Evolutionary conservation across 495 filamentous ascomycete genomes (phyloP), one percentile per base, ranked within the genome.

Genomic region (Penicillium paradoxum): DNA sequence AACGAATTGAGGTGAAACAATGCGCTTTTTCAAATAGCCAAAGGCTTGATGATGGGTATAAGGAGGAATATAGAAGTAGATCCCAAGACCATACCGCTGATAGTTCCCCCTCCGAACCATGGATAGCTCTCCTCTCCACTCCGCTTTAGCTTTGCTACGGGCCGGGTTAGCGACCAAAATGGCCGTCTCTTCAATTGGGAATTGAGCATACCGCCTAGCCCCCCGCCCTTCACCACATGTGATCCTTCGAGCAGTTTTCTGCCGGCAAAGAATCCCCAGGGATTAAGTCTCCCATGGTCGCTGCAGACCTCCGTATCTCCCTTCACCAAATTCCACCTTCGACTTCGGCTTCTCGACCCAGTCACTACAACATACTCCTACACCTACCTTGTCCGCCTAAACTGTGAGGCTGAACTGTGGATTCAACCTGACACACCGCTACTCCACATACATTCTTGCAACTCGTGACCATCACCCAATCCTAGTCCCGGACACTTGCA

Each of bases 391-490:
- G 11, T 6, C 9, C 24, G 24, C 34, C 34, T 39, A 49, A 19
- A 38, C 29, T 25, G 45, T 36, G 46, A 49, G 34, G 34, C 34
- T 49, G 34, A 30, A 18, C n/a, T 0, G 9, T 14, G 5, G 15
- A 18, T 29, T 29, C 13, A 15, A 29, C 25, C 10, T 44, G 9
- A 29, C 15, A 44, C 25, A 44, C 25, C 41, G 41, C 24, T 29
- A 13, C 6, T 44, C 15, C 15, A 18, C 15, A 44, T 14, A 11
- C 1, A 3, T 18, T 29, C 15, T 54, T 34, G 30, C 49, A 52
- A 54, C 66, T 64, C 64, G 63, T 70, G 62, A 68, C 59, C 59
- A 40, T 55, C 57, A 45, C 33, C 53, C 45, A 53, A 38, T 53
- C 47, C 50, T 51, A 30, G 50, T 54, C 51, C 34, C 44, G 53